Base-by-base conservation (phyloP, 495 filamentous ascomycete genomes). In the Neurospora sp. region DNA sequence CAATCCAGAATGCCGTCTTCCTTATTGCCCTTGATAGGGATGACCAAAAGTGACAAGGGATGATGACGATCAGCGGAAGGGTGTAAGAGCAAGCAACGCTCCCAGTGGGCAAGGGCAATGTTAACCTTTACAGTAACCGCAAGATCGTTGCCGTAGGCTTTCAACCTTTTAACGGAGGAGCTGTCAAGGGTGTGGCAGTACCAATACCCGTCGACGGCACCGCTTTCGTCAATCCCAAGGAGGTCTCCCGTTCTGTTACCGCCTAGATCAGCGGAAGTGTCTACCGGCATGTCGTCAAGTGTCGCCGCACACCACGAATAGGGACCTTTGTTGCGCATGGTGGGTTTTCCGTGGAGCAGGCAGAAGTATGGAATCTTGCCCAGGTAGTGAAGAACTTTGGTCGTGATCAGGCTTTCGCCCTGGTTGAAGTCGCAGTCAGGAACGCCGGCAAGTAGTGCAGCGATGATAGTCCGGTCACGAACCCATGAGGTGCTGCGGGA, bases 261-360 rank as follows among this genome's bases (percentile, higher is more conserved):
- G 1, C 40, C 40, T 42, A 42, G 4, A 42, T 42, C 14, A 18
- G 5, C 40, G 40, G 40, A 42, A 2, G 40, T 42, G 40, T 42
- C 0, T 16, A 42, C 40, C 4, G 40, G 40, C 40, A 42, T 42
- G 40, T 42, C 40, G 40, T 42, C 40, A 16, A 42, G 40, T 42
- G 40, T 42, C 0, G 40, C 40, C 5, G 40, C 40, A 54, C 20
- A 76, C 62, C 72, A 70, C 5, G 72, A 70, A 41, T 16, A 73
- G 5, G 35, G 12, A 0, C 72, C 39, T 10, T 3, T 18, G 40
- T 41, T 41, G 12, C 59, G 18, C 39, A 73, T 73, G 2, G 72
- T 73, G 3, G 59, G 59, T n/a, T 73, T 70, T 16, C 72, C 62
- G 37, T 73, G 72, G 20, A 70, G 46, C 14, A 73, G 62, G 20